Evolutionary conservation across 352 stramenopile species (phyloP), one percentile per base, ranked within the genome.

Genomic region (Globisporangium splendens): DNA sequence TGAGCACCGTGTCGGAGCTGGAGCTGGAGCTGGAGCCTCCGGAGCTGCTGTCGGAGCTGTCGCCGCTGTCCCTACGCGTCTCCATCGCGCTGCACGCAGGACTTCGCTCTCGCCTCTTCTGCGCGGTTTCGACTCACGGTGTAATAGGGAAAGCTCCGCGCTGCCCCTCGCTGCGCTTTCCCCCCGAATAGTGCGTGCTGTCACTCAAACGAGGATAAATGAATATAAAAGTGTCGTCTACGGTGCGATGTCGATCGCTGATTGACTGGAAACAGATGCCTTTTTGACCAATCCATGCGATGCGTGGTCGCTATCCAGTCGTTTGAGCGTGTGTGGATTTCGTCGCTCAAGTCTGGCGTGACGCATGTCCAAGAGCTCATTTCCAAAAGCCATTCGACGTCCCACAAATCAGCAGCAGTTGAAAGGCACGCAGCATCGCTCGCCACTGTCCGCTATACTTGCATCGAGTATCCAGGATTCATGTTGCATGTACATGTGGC

Each of bases 1-100:
- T 88, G 11, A 92, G 72, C 63, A 92, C 82, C 28, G 75, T 84
- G 69, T 92, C 75, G 35, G 77, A 86, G 63, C 81, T 87, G n/a
- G 69, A 77, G 48, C 66, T 87, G n/a, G 69, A 77, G 48, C 66
- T 78, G 33, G 77, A 87, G 55, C 75, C 86, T 55, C 75, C 86
- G 20, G 72, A 80, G 57, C 76, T 79, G 61, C 71, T 82, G 63
- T 80, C 75, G 15, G 70, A 80, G 57, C 73, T 81, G 33, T 56
- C 53, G 20, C 47, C 60, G 31, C 54, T 46, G 42, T 54, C 51
- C 14, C 33, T 54, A 31, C 20, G 20, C 46, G 11, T 33, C 46
- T 61, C 44, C 54, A 59, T 59, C 22, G 47, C 53, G 38, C 46
- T 38, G 46, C 33, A 43, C n/a, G 24, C 46, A 8, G 28, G 10